Conservation (phyloP, 2,329 filamentous ascomycete species). For the Claviceps maximensis region DNA sequence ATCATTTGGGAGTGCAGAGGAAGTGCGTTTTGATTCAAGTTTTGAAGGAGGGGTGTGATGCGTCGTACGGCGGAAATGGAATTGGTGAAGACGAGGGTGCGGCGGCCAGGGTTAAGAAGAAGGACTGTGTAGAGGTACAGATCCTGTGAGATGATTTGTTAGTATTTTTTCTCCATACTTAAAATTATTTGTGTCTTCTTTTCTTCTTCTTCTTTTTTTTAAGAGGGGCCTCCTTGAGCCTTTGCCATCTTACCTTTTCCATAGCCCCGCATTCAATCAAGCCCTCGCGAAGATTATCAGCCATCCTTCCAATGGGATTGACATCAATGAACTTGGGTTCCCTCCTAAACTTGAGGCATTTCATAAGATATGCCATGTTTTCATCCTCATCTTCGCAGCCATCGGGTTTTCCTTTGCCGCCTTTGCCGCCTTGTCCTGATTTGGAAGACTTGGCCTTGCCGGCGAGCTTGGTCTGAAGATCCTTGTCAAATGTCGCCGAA, state of each 20-base stretch:
- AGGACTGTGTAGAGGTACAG: conserved; percentile 85
- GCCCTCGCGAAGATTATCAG: conserved; percentile 70
- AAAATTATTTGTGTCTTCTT: neutral
- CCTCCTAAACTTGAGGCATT: conserved; percentile 77
- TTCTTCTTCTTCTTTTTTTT: neutral
- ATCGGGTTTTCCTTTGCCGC: conserved; percentile 21
- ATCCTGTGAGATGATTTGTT: conserved; percentile 39
- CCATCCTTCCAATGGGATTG: conserved; percentile 83
- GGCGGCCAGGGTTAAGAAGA: conserved; percentile 65
- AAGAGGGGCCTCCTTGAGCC: too few species aligned
- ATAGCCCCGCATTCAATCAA: conserved; percentile 84
- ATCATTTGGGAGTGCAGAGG: conserved; percentile 88
- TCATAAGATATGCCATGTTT: conserved; percentile 84
- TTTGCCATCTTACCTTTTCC: conserved; percentile 55
- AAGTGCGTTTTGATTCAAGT: conserved; percentile 62
- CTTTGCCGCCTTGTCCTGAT: conserved; percentile 24
- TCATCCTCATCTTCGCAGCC: conserved; percentile 51
- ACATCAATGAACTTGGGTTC: conserved; percentile 85
- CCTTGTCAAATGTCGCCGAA: conserved; percentile 89
- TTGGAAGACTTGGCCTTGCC: conserved; percentile 47
- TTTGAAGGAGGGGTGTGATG: conserved; percentile 70
- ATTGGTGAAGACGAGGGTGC: conserved; percentile 87
- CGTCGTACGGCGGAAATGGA: conserved; percentile 87
- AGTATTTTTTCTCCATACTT: neutral
- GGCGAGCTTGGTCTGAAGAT: conserved; percentile 78